Evolutionary conservation across 1,284 basidiomycete species (phyloP).

Genomic region (Ceratorhiza oryzae-sativae): DNA sequence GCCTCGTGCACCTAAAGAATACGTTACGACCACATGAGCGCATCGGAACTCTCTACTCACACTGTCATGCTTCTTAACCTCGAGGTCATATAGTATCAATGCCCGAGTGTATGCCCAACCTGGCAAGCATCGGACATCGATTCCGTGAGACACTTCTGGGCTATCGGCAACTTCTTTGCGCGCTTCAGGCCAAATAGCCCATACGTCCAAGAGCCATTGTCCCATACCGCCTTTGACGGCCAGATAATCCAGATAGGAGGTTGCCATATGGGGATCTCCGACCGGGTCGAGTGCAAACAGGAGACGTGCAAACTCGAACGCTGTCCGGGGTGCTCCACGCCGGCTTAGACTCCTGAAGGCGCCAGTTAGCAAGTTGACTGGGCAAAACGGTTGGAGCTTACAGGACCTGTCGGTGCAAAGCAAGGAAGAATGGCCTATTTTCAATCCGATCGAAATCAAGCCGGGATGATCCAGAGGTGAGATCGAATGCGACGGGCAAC

Average conservation of each 20-base stretch:
- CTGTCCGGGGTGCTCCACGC: slow-evolving; percentile 85
- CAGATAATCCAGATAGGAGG: slow-evolving; percentile 85
- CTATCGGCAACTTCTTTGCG: slow-evolving; percentile 45
- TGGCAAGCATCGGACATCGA: slow-evolving; percentile 70
- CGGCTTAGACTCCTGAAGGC: slow-evolving; percentile 73
- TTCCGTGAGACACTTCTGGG: slow-evolving; percentile 49
- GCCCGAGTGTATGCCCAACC: slow-evolving; percentile 84
- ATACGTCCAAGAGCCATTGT: slow-evolving; percentile 79
- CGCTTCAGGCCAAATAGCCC: slow-evolving; percentile 55
- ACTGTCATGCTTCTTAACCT: slow-evolving; percentile 60
- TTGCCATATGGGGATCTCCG: slow-evolving; percentile 83
- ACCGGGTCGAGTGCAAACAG: slow-evolving; percentile 82
- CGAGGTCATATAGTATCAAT: slow-evolving; percentile 67
- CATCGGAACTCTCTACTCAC: slow-evolving; percentile 49
- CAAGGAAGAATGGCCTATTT: slow-evolving; percentile 85
- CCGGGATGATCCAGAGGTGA: slow-evolving; percentile 78
- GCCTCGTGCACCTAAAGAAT: slow-evolving; percentile 57
- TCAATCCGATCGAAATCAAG: slow-evolving; percentile 87
- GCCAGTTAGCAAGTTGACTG: not conserved
- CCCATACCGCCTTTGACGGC: slow-evolving; percentile 80
- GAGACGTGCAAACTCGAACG: slow-evolving; percentile 87
- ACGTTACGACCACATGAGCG: not conserved
- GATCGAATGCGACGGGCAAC: slow-evolving; percentile 82
- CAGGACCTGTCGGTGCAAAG: slow-evolving; percentile 68
- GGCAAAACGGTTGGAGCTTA: slow-evolving; percentile 1